Percentiles rank a stretch among this genome's conserved stretches.
Evolutionary conservation across 2,329 filamentous ascomycete species (phyloP).

Genomic region (Pseudohalonectria lignicola): DNA sequence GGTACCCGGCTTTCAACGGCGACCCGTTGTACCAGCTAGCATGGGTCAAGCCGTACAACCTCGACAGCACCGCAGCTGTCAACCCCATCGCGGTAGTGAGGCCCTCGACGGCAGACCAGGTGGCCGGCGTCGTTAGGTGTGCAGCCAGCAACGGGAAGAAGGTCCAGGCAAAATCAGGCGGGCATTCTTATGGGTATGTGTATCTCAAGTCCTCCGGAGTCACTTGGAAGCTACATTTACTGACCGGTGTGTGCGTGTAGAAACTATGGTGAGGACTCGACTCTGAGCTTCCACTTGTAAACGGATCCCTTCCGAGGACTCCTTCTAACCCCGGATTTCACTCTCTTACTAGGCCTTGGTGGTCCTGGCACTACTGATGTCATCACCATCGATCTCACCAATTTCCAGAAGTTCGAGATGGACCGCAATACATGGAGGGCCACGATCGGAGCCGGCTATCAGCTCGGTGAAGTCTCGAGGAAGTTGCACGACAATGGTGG

Average conservation of each 20-base stretch:
- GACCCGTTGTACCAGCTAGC: slow-evolving; percentile 29
- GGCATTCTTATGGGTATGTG: slow-evolving; percentile 50
- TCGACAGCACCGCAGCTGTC: slow-evolving; percentile 28
- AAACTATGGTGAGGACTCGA: slow-evolving; percentile 18
- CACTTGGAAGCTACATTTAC: no score
- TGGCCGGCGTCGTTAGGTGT: slow-evolving; percentile 46
- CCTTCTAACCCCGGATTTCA: no score
- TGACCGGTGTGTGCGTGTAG: slow-evolving; percentile 6
- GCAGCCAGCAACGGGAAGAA: slow-evolving; percentile 35
- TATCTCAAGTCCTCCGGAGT: neutral
- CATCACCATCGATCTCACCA: slow-evolving; percentile 43
- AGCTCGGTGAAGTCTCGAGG: slow-evolving; percentile 39
- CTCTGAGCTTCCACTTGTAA: no score
- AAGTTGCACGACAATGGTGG: slow-evolving; percentile 37
- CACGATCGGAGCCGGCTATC: slow-evolving; percentile 40
- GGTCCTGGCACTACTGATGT: slow-evolving; percentile 39
- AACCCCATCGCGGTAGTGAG: slow-evolving; percentile 45
- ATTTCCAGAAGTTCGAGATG: slow-evolving; percentile 42
- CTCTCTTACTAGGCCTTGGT: no score
- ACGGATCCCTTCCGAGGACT: no score
- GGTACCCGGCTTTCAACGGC: slow-evolving; percentile 22
- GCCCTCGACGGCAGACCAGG: slow-evolving; percentile 39
- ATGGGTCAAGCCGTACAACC: slow-evolving; percentile 44
- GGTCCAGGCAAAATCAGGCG: slow-evolving; percentile 52
- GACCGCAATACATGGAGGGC: slow-evolving; percentile 40